Percentiles rank a stretch among this genome's conserved stretches.
These are phyloP conservation scores for Marasmius tenuissimus DNA, from an alignment of 1,284 basidiomycete species.

Conservation along the genomic window DNA sequence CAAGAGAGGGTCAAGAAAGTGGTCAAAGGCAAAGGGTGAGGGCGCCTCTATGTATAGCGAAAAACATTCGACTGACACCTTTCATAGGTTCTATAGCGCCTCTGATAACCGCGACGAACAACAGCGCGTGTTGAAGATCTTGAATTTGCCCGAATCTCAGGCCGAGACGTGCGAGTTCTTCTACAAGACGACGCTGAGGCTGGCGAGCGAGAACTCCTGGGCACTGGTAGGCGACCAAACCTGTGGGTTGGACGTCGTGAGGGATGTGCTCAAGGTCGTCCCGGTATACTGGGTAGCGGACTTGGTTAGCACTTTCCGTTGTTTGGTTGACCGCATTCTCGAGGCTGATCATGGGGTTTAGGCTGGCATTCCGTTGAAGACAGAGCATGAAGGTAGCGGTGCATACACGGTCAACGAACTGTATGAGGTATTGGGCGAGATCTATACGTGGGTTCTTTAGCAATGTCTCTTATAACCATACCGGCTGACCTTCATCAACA, in stretches of 20 bases:
- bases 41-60: background rate
- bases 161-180: slow-evolving; percentile 60
- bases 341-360: slow-evolving; percentile 25
- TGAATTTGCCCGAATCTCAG: slow-evolving; percentile 45
- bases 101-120: slow-evolving; percentile 42
- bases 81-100: slow-evolving; percentile 56
- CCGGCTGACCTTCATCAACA: slow-evolving; percentile 24
- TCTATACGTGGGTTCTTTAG: slow-evolving; percentile 56
- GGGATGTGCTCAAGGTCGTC: slow-evolving; percentile 22
- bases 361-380: slow-evolving; percentile 77
- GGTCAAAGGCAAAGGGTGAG: slow-evolving; percentile 59
- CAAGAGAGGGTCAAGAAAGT: slow-evolving; percentile 48
- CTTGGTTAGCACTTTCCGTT: background rate
- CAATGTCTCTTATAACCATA: background rate
- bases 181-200: slow-evolving; percentile 54
- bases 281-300: background rate
- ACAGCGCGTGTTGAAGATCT: slow-evolving; percentile 45
- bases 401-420: slow-evolving; percentile 62
- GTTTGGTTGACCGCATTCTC: background rate
- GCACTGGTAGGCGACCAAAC: slow-evolving; percentile 49
- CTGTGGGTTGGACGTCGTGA: slow-evolving; percentile 72
- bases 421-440: slow-evolving; percentile 62
- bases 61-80: background rate
- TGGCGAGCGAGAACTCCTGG: slow-evolving; percentile 56
- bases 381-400: slow-evolving; percentile 49